Percentiles rank a stretch among this genome's conserved stretches.
Evolutionary conservation across 345 rosid genomes (phyloP).

Genomic region (Atalantia buxifolia): DNA sequence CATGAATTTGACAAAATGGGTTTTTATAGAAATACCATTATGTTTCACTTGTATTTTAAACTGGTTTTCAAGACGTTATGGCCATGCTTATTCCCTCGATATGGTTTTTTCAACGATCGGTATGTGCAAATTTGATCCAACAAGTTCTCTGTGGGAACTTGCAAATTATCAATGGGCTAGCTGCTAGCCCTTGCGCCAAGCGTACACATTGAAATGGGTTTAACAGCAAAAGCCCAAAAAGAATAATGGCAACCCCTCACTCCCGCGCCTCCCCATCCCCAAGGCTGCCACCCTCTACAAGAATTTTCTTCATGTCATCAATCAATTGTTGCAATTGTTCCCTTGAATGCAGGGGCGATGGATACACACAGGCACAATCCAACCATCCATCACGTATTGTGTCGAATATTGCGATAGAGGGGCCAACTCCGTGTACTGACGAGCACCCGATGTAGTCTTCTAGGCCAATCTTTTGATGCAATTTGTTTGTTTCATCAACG

Average conservation of each 20-base stretch:
- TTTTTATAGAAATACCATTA: no score
- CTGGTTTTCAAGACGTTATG: neutral
- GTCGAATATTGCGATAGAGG: constrained; percentile 60
- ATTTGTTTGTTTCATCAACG: constrained; percentile 23
- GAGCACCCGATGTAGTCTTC: constrained; percentile 62
- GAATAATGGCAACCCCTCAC: neutral
- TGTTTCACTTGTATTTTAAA: neutral
- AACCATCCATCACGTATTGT: constrained; percentile 53
- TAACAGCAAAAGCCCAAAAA: neutral
- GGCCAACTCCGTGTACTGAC: constrained; percentile 74
- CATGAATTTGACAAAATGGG: no score
- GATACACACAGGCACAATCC: constrained; percentile 69
- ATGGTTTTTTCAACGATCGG: neutral
- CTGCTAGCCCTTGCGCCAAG: neutral
- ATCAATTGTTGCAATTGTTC: constrained; percentile 58
- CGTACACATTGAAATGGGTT: neutral
- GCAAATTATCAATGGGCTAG: neutral
- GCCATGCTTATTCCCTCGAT: neutral
- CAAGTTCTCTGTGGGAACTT: neutral
- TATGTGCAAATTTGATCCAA: neutral
- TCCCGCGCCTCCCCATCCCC: neutral
- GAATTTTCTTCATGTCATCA: constrained; percentile 51
- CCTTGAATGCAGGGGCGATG: constrained; percentile 76
- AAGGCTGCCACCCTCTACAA: constrained; percentile 23
- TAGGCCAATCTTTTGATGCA: constrained; percentile 34